A percentile compares a stretch with the other conserved stretches of the same genome.
These are phyloP conservation scores for Ampelocalamus luodianensis DNA, from an alignment of 176 grass and related monocot species.

Conservation along the genomic window DNA sequence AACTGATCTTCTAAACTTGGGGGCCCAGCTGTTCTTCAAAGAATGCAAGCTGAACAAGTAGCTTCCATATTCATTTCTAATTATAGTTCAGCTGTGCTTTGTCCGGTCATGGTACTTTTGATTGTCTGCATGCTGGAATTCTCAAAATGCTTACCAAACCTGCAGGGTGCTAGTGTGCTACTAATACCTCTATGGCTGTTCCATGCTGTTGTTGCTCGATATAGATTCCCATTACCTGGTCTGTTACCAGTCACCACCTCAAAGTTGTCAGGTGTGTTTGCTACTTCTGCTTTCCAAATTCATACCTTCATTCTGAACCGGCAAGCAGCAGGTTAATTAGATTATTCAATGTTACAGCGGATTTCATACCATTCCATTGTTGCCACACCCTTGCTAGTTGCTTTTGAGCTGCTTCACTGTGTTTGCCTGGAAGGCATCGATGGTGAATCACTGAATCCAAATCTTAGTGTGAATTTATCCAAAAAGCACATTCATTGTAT, in stretches of 20 bases:
- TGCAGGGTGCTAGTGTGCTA: constrained; percentile 75
- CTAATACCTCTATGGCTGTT: constrained; percentile 74
- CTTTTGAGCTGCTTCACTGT: constrained; percentile 80
- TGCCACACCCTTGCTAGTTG: constrained; percentile 66
- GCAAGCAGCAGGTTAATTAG: constrained; percentile 13
- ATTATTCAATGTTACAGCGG: constrained; percentile 39
- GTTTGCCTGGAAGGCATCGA: constrained; percentile 58
- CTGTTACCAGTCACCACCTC: constrained; percentile 42
- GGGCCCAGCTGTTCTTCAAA: not conserved
- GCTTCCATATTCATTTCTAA: not conserved
- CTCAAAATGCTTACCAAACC: constrained; percentile 23
- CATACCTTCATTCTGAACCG: constrained; percentile 20
- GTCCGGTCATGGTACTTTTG: not conserved
- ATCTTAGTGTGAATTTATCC: constrained; percentile 22
- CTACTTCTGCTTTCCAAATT: constrained; percentile 35
- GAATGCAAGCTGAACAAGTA: not conserved
- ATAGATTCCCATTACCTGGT: constrained; percentile 69
- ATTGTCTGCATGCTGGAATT: constrained; percentile 15
- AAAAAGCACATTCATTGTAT: not conserved
- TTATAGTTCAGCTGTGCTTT: not conserved
- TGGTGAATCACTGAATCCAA: constrained; percentile 42
- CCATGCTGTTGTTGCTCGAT: constrained; percentile 60
- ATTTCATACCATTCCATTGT: constrained; percentile 73
- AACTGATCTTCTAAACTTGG: not conserved
- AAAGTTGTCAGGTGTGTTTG: constrained; percentile 50